Base-by-base conservation (phyloP, 306 rosid species). In the Corylus avellana region DNA sequence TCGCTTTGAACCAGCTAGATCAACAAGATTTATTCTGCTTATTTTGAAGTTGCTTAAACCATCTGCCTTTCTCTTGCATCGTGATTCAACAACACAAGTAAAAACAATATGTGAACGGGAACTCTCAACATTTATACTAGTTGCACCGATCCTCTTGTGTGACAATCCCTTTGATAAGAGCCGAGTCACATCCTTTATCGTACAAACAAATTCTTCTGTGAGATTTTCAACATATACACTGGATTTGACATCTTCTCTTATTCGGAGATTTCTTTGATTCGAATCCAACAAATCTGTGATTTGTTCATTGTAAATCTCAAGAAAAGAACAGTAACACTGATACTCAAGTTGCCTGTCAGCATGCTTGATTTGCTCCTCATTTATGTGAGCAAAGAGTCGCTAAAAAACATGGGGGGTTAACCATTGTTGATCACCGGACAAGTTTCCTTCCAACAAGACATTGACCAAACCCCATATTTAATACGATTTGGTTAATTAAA, bases 41-140 rank as follows among this genome's bases (percentile, higher is more conserved):
- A 96, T 88, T 91, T 93, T 96, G 66, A 92, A 91, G 85, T 92
- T 89, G 91, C 98, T 90, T 76, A 87, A 37, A 48, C 94, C 99
- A 87, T 90, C 93, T 78, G 89, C 87, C 74, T 81, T 67, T 75
- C 91, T 89, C 99, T 93, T 96, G 92, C 88, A 88, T 81, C 90
- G 96, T 66, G 98, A 96, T 88, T 93, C 97, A 17, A 96, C 91
- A 79, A 96, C 96, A 84, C 99, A 96, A 55, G 96, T 91, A 61
- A 96, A 96, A 87, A 96, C 99, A 82, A 98, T 96, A 78, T 96
- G 99, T 48, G 99, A 96, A 58, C 99, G 97, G 55, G 99, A 96
- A 87, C 99, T 96, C 88, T 96, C 99, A 55, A 97, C 89, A 85
- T 96, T 96, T 79, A 96, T 88, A 81, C 98, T 93, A 72, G 99